These are phyloP conservation scores for Allium cepa DNA, from an alignment of 106 monocot genomes.

Conservation along the genomic window DNA sequence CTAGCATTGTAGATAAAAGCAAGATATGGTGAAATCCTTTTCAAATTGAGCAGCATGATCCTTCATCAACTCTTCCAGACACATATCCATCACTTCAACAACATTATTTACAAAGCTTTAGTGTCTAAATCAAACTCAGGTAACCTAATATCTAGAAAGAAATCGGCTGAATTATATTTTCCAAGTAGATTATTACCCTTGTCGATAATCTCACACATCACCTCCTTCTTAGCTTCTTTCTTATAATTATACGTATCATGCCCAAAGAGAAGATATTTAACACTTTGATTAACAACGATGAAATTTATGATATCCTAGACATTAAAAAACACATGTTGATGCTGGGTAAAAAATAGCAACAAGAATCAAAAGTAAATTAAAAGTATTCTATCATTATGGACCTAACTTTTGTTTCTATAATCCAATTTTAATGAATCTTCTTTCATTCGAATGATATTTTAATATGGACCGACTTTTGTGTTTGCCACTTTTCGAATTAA, in stretches of 20 bases:
- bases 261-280: slow-evolving; percentile 1
- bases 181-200: not conserved
- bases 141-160: slow-evolving; percentile 8
- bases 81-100: slow-evolving; percentile 1
- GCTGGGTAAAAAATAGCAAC: too few species aligned
- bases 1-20: too few species aligned
- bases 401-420: too few species aligned
- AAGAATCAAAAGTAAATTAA: too few species aligned
- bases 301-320: too few species aligned
- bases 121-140: not conserved
- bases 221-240: not conserved
- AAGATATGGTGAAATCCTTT: too few species aligned
- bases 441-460: too few species aligned
- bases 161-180: slow-evolving; percentile 1
- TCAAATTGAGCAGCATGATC: not conserved
- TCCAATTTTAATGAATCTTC: too few species aligned
- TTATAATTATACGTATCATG: not conserved
- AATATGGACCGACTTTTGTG: too few species aligned
- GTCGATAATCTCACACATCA: not conserved
- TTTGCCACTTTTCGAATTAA: too few species aligned
- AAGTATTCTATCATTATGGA: too few species aligned
- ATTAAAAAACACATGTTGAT: too few species aligned
- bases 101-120: not conserved
- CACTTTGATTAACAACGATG: slow-evolving; percentile 17
- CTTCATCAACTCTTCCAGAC: slow-evolving; percentile 7